Conservation (phyloP, 2,329 filamentous ascomycete species). For the Elsinoe fawcettii region DNA sequence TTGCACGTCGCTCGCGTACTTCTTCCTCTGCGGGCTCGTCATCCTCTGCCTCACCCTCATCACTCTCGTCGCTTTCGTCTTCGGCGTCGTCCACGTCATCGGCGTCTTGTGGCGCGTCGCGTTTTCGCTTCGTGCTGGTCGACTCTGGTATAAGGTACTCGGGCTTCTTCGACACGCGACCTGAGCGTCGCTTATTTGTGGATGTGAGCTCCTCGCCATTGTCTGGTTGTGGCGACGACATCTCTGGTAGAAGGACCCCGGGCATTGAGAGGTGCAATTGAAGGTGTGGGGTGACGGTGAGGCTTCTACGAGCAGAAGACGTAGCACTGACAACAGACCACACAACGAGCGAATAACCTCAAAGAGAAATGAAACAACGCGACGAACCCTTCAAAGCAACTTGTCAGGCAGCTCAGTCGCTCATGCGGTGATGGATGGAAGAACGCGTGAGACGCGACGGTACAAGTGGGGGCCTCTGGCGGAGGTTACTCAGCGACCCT, state of each 20-base stretch:
- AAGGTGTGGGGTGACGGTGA: neutral
- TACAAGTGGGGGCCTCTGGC: slow-evolving; percentile 1
- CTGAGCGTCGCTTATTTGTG: slow-evolving; percentile 16
- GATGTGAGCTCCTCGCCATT: slow-evolving; percentile 6
- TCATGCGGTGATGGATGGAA: neutral
- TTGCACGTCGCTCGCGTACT: slow-evolving; percentile 33
- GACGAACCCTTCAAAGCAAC: neutral
- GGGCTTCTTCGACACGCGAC: slow-evolving; percentile 19
- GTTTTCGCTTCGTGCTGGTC: slow-evolving; percentile 40
- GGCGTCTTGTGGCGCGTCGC: slow-evolving; percentile 29
- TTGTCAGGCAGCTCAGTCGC: neutral
- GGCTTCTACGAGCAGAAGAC: neutral
- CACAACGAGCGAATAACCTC: neutral
- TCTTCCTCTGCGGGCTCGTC: slow-evolving; percentile 43
- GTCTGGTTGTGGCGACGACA: slow-evolving; percentile 11
- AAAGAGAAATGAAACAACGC: neutral
- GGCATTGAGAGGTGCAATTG: slow-evolving; percentile 6
- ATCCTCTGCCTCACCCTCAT: slow-evolving; percentile 31
- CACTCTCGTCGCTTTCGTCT: slow-evolving; percentile 26
- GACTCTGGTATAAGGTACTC: slow-evolving; percentile 16
- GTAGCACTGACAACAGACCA: neutral
- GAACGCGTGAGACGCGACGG: slow-evolving; percentile 10
- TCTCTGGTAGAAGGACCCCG: slow-evolving; percentile 8
- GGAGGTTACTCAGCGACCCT: neutral
- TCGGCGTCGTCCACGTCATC: slow-evolving; percentile 29